A percentile compares a stretch with the other conserved stretches of the same genome.
phyloP scores from a whole-genome alignment of 2,329 filamentous ascomycete species.

The Fusarium redolens region DNA sequence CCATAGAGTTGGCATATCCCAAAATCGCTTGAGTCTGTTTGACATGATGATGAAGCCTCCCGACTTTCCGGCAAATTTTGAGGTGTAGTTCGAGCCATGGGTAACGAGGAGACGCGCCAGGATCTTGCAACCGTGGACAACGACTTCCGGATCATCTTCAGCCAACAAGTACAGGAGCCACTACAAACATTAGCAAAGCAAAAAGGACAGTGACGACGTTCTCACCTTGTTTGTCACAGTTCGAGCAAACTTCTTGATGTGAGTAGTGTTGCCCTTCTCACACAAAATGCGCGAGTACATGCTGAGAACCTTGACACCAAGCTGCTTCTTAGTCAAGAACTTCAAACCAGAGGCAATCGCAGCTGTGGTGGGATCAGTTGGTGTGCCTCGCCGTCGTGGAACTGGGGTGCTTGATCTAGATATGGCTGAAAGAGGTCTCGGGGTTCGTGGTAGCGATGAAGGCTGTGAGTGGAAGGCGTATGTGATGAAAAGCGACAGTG shows the following conservation, averaged over 20 bases:
- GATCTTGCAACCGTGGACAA: conserved; percentile 84
- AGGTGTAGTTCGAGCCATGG: conserved; percentile 83
- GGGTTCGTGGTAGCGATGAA: conserved; percentile 62
- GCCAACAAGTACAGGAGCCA: conserved; percentile 93
- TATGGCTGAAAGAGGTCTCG: conserved; percentile 56
- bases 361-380: conserved; percentile 50
- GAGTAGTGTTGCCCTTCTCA: conserved; percentile 72
- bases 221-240: conserved; percentile 93
- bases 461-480: conserved; percentile 80
- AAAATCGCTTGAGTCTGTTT: conserved; percentile 84
- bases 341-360: conserved; percentile 48
- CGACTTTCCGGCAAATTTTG: conserved; percentile 85
- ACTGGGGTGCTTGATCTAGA: conserved; percentile 57
- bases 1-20: conserved; percentile 88
- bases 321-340: conserved; percentile 71
- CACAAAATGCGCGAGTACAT: conserved; percentile 85
- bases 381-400: conserved; percentile 50
- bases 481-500: conserved; percentile 90
- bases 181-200: conserved; percentile 55
- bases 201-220: not conserved
- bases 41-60: conserved; percentile 91
- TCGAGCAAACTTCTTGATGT: conserved; percentile 88
- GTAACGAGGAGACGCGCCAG: conserved; percentile 84
- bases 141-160: conserved; percentile 85
- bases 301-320: conserved; percentile 79